Evolutionary conservation across 1,284 basidiomycete genomes (phyloP), one percentile per base, ranked within the genome.

Genomic region (Cutaneotrichosporon mucoides): DNA sequence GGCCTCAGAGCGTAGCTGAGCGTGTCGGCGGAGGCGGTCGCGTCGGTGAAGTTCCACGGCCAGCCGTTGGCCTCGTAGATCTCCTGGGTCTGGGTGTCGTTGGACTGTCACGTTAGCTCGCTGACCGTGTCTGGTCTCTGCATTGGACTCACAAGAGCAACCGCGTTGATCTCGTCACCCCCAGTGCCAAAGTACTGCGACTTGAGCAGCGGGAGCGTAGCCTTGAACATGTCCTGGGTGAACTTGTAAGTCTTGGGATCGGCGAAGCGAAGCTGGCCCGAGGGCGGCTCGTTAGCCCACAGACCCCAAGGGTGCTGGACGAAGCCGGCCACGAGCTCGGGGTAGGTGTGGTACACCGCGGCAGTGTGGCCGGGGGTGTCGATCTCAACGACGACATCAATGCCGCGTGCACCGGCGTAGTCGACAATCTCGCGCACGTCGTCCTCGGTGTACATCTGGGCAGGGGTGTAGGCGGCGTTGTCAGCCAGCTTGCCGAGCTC

Each of bases 391-490:
- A 91, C 80, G 40, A 92, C 86, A 66, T 90, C 88, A 62, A 93
- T 88, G 3, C 91, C 91, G 38, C 86, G 84, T 86, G 82, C 82
- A 43, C 83, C 88, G 6, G 90, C 91, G 71, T 89, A 92, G 0
- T 78, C 65, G 5, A 90, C 81, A 57, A 94, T 82, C 34, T 84
- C 80, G 41, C 81, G 69, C 35, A 93, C 82, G 54, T 90, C 86
- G 1, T 66, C 68, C 2, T 82, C 73, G 2, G 81, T 83, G 76
- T 92, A 94, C 10, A 48, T 36, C 46, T 48, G 33, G 33, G 46
- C 33, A 6, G 46, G 46, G 33, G 34, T 0, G 85, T 81, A 81
- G 16, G 75, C 67, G 0, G 88, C 79, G 2, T 93, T 78, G 57
- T 87, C 83, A 2, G 82, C 81, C 72, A 84, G 86, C 6, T 82